Conservation (phyloP, 306 rosid species). For the Cercis canadensis region DNA sequence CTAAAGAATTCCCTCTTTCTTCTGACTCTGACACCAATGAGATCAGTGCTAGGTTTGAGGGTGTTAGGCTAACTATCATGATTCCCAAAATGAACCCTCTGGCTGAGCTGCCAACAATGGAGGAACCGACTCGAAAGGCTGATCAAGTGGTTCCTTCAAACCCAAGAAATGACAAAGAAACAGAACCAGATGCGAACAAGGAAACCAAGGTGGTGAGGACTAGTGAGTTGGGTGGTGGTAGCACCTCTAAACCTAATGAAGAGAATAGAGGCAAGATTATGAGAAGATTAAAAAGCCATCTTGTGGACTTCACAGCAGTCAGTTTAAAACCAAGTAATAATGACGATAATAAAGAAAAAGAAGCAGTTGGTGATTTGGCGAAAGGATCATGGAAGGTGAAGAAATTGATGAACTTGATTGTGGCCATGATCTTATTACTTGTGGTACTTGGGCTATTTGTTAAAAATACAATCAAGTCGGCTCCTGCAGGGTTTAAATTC, state of each 20-base stretch:
- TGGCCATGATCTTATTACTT: constrained; percentile 40
- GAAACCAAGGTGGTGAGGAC: too few relatives aligned
- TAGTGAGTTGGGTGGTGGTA: constrained; percentile 7
- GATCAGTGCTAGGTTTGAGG: constrained; percentile 63
- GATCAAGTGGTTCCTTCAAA: constrained; percentile 23
- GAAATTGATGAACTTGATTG: constrained; percentile 45
- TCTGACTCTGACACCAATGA: constrained; percentile 42
- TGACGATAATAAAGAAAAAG: constrained; percentile 5
- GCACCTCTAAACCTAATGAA: constrained; percentile 17
- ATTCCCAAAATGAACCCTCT: constrained; percentile 34
- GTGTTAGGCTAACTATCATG: constrained; percentile 42
- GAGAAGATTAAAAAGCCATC: constrained; percentile 38
- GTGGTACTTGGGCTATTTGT: constrained; percentile 47
- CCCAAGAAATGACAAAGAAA: constrained; percentile 24
- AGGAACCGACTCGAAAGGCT: constrained; percentile 24
- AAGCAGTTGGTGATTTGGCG: constrained; percentile 1
- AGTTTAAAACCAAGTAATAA: constrained; percentile 23
- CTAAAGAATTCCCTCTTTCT: constrained; percentile 54
- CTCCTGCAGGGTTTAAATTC: constrained; percentile 30
- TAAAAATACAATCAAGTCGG: constrained; percentile 37
- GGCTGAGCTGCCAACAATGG: neutral
- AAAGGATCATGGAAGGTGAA: constrained; percentile 37
- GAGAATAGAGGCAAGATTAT: constrained; percentile 17
- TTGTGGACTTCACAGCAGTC: constrained; percentile 41
- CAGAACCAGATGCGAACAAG: constrained; percentile 13